These are phyloP conservation scores for Ophiostoma sp. DNA, from an alignment of 2,329 filamentous ascomycete species.

Conservation along the genomic window DNA sequence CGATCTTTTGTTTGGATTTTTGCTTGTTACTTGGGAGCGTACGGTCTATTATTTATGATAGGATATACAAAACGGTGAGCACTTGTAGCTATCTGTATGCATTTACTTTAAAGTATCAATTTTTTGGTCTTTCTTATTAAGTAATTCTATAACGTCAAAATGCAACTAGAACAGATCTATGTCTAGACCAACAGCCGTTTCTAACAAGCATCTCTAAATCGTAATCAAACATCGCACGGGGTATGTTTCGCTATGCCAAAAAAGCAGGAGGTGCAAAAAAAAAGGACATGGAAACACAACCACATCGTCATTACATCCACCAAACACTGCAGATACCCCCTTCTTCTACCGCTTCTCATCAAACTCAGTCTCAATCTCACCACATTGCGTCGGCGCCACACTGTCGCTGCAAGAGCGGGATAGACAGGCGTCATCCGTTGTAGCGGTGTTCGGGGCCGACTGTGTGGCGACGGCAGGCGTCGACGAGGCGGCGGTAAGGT, in stretches of 20 bases:
- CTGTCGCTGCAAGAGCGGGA: slow-evolving; percentile 1
- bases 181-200: background rate
- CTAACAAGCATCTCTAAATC: background rate
- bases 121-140: background rate
- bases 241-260: slow-evolving; percentile 17
- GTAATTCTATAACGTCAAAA: background rate
- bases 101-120: no score
- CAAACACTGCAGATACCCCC: background rate
- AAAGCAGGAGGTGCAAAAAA: background rate
- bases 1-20: background rate
- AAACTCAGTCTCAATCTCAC: background rate
- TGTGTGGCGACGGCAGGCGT: background rate
- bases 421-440: background rate
- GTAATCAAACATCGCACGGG: background rate
- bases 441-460: background rate
- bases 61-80: no score
- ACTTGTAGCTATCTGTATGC: no score
- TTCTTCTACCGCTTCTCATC: slow-evolving; percentile 1
- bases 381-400: slow-evolving; percentile 1
- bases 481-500: background rate
- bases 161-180: background rate
- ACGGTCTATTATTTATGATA: background rate
- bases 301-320: background rate
- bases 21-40: background rate
- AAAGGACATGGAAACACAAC: background rate